Evolutionary conservation across 2,329 filamentous ascomycete species (phyloP), one percentile per base, ranked within the genome.

Genomic region (Sphaerostilbella broomeana): DNA sequence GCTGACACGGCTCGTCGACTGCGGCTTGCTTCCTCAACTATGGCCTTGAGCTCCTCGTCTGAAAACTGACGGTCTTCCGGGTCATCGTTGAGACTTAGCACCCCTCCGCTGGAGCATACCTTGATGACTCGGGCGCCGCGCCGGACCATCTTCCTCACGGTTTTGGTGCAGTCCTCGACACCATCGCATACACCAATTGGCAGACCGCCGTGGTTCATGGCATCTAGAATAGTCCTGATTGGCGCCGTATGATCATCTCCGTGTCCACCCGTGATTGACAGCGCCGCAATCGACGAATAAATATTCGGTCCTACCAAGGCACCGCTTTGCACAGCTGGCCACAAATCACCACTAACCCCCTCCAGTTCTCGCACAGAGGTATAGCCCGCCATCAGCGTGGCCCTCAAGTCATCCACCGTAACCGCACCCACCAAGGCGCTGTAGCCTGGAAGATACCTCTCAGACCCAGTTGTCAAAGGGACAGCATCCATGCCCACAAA

Each of bases 321-420:
- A 2, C 68, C 69, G 24, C 68, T 63, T 7, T 63, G 49, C 29
- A 75, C 61, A 1, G 63, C 63, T 4, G 56, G 55, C 4, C 58
- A 54, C 9, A 72, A 49, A 28, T 73, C 67, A 4, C 64, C 60
- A 1, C 57, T 68, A 43, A 62, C 70, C 0, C 70, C 70, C 2
- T 59, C 68, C 9, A 72, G 52, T 45, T 75, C 72, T 13, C 70
- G 58, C 3, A 74, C 59, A 9, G 65, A 69, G 0, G 71, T 75
- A 55, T 71, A 73, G 6, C 72, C 72, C 5, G 61, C 58, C 54
- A 65, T 59, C 5, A 67, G 40, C 0, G 61, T 58, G 40, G 60
- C 56, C 57, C 59, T 61, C 48, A 62, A 62, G 5, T 58, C 47
- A 6, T 47, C 40, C 2, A 42, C 43, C 8, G 45, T 44, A 13